phyloP scores from a whole-genome alignment of 1,139 yeast genomes.

The Pneumocystis jirovecii region DNA sequence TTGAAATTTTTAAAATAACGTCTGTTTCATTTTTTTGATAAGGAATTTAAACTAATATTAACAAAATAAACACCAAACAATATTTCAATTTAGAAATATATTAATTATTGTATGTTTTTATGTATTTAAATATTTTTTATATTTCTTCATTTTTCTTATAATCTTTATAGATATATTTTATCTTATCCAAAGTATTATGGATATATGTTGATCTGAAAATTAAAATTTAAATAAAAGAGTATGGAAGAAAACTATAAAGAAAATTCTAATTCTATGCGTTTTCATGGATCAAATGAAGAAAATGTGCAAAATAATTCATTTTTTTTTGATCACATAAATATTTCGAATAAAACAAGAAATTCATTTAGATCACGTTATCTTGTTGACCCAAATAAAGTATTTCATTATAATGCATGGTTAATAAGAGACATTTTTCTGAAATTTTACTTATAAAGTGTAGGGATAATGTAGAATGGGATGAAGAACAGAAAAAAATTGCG shows the following conservation, averaged over 20 bases:
- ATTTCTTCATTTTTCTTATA: background rate
- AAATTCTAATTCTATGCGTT: background rate
- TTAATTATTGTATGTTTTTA: background rate
- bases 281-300: background rate
- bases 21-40: background rate
- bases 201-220: background rate
- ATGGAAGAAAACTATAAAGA: background rate
- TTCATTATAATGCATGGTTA: slow-evolving; percentile 80
- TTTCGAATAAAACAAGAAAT: background rate
- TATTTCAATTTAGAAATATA: background rate
- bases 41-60: background rate
- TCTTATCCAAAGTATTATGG: background rate
- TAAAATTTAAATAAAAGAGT: background rate
- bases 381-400: slow-evolving; percentile 56
- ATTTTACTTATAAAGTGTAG: slow-evolving; percentile 10
- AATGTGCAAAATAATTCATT: background rate
- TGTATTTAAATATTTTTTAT: background rate
- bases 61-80: background rate
- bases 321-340: too few relatives aligned
- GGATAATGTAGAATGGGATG: slow-evolving; percentile 98
- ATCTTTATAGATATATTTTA: background rate
- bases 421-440: background rate
- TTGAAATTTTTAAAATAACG: background rate
- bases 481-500: slow-evolving; percentile 67
- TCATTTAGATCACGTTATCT: slow-evolving; percentile 70